Evolutionary conservation across 2,329 filamentous ascomycete genomes (phyloP), one percentile per base, ranked within the genome.

Genomic region (Fusarium buxicola): DNA sequence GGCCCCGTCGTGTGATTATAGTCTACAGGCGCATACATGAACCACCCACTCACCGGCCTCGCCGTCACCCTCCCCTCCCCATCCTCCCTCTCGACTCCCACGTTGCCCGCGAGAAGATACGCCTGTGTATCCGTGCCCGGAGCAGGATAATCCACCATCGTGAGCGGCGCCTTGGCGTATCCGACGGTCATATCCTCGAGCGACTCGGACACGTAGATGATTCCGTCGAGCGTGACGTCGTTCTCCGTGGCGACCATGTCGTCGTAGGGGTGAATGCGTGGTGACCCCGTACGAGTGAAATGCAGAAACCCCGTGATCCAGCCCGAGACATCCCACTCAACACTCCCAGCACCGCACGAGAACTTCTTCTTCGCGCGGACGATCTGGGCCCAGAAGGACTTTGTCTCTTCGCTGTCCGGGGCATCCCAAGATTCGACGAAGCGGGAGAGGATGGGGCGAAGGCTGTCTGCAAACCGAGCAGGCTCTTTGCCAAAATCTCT

Each of bases 231-330:
- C 12, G 52, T 68, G 5, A 72, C 41, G 5, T 56, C 30, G 7
- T 21, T 10, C 11, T 51, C 47, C 15, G 51, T 47, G 5, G 51
- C 47, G 5, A 45, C 38, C 2, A 28, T 44, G 2, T 58, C 41
- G 3, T 55, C 43, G 6, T 69, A 60, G 3, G 61, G 52, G 15
- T 50, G 41, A 12, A 72, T 50, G 8, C 69, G 49, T 31, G 69
- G 48, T 1, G 43, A 31, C 0, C 82, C 82, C 13, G 75, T 55
- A 1, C 63, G 67, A 13, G 71, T 64, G 79, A 81, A 84, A 60
- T 79, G 80, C 61, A 78, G 72, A 58, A 84, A 83, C 0, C 77
- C 80, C 1, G 79, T 79, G 48, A 83, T 76, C 82, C 81, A 85
- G 6, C 83, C 82, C 0, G 76, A 79, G 3, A 82, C 57, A 41